phyloP scores from a whole-genome alignment of 2,329 filamentous ascomycete genomes.

The Ambrosiella beaveri region DNA sequence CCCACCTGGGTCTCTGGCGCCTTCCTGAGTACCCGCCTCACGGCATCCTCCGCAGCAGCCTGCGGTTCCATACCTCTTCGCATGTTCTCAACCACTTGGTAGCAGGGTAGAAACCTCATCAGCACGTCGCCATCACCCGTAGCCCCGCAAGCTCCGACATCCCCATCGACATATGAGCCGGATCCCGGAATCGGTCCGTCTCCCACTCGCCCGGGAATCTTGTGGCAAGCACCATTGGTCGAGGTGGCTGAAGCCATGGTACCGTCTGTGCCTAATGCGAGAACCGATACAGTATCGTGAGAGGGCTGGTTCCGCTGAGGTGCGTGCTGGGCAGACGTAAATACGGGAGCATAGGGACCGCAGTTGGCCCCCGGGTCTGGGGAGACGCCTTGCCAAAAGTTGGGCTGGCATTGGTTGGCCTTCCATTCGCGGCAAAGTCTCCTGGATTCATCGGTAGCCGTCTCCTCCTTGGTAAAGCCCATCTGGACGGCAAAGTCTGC shows the following conservation, averaged over 20 bases:
- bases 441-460: slow-evolving; percentile 26
- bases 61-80: slow-evolving; percentile 29
- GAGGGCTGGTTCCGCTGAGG: slow-evolving; percentile 11
- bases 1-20: slow-evolving; percentile 31
- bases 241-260: slow-evolving; percentile 37
- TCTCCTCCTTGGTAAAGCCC: slow-evolving; percentile 29
- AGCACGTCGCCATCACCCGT: slow-evolving; percentile 41
- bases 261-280: slow-evolving; percentile 27
- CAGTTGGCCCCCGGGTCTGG: slow-evolving; percentile 27
- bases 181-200: slow-evolving; percentile 38
- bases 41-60: slow-evolving; percentile 33
- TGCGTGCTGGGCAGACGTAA: neutral
- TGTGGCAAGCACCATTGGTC: slow-evolving; percentile 37
- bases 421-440: slow-evolving; percentile 28
- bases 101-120: slow-evolving; percentile 40
- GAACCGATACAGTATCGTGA: slow-evolving; percentile 38
- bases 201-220: slow-evolving; percentile 37
- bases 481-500: slow-evolving; percentile 35
- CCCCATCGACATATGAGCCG: slow-evolving; percentile 36
- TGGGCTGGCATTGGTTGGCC: slow-evolving; percentile 27
- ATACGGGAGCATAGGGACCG: slow-evolving; percentile 25
- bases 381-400: slow-evolving; percentile 30
- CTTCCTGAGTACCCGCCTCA: slow-evolving; percentile 30
- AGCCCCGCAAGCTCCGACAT: slow-evolving; percentile 36
- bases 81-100: slow-evolving; percentile 38